phyloP scores from a whole-genome alignment of 805 yeast genomes.

The Metschnikowia matae region DNA sequence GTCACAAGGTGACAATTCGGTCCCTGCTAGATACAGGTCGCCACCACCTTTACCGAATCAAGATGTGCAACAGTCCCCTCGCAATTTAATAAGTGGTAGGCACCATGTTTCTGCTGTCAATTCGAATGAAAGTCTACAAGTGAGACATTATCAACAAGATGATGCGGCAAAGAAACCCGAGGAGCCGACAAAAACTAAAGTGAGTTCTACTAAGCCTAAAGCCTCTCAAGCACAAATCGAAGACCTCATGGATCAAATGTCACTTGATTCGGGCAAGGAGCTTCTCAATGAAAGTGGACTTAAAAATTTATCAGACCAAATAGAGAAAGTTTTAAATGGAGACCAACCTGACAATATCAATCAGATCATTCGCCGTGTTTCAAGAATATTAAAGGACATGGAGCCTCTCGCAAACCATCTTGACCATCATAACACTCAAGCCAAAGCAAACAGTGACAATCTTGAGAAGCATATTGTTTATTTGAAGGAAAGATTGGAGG shows the following conservation, averaged over 20 bases:
- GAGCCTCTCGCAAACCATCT: constrained; percentile 31
- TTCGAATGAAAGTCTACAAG: neutral
- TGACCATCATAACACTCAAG: constrained; percentile 33
- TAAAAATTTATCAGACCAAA: constrained; percentile 12
- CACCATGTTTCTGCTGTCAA: neutral
- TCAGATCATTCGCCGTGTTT: constrained; percentile 9
- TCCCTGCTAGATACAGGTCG: constrained; percentile 10
- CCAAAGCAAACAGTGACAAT: constrained; percentile 30
- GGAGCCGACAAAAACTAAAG: neutral
- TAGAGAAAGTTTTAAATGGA: constrained; percentile 16
- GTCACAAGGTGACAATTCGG: constrained; percentile 14
- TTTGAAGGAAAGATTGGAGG: constrained; percentile 23
- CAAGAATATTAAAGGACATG: constrained; percentile 18
- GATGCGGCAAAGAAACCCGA: neutral
- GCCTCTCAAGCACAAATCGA: constrained; percentile 7
- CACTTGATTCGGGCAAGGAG: constrained; percentile 6
- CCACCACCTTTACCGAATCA: constrained; percentile 12
- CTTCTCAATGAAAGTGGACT: neutral
- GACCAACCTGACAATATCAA: constrained; percentile 13
- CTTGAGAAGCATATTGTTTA: constrained; percentile 29
- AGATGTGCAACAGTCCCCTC: neutral
- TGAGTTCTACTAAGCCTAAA: neutral
- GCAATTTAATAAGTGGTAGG: neutral
- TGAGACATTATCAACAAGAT: neutral
- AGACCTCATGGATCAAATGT: constrained; percentile 18